These are phyloP conservation scores for Centrapalus pauciflorus DNA, from an alignment of 129 eudicot species.

Conservation along the genomic window DNA sequence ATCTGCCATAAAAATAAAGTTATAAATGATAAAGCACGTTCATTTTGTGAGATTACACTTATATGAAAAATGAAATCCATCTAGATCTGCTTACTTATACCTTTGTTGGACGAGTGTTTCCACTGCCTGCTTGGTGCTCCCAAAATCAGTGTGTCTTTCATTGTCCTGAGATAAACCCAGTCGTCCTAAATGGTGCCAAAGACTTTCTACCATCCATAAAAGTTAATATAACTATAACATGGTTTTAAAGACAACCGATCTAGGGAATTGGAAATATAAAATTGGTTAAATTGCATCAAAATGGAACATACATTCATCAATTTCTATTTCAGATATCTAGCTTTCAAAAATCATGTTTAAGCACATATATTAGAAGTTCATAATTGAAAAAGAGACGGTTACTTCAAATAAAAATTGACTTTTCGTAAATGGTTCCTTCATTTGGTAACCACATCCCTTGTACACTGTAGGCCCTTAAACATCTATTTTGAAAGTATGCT, in stretches of 20 bases:
- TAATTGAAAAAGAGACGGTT: too few species aligned
- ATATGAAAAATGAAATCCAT: not conserved
- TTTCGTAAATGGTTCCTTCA: too few species aligned
- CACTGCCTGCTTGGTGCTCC: conserved; percentile 61
- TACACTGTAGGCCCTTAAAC: too few species aligned
- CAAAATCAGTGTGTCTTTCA: conserved; percentile 59
- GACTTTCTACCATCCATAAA: conserved; percentile 49
- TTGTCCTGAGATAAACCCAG: conserved; percentile 72
- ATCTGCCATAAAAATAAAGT: conserved; percentile 37
- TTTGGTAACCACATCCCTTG: too few species aligned
- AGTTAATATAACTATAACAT: not conserved
- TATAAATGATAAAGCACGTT: conserved; percentile 12
- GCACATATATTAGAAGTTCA: too few species aligned
- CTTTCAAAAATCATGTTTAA: too few species aligned
- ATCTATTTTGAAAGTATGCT: too few species aligned
- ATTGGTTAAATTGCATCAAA: too few species aligned
- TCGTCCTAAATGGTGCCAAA: conserved; percentile 92
- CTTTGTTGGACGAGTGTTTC: conserved; percentile 94
- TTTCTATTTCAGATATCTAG: too few species aligned
- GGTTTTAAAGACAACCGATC: not conserved
- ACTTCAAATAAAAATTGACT: too few species aligned
- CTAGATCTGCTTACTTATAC: conserved; percentile 23
- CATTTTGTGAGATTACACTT: not conserved
- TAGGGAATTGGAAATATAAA: not conserved
- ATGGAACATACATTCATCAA: too few species aligned